phyloP scores from a whole-genome alignment of 2,329 filamentous ascomycete genomes.

The Beauveria bassiana region DNA sequence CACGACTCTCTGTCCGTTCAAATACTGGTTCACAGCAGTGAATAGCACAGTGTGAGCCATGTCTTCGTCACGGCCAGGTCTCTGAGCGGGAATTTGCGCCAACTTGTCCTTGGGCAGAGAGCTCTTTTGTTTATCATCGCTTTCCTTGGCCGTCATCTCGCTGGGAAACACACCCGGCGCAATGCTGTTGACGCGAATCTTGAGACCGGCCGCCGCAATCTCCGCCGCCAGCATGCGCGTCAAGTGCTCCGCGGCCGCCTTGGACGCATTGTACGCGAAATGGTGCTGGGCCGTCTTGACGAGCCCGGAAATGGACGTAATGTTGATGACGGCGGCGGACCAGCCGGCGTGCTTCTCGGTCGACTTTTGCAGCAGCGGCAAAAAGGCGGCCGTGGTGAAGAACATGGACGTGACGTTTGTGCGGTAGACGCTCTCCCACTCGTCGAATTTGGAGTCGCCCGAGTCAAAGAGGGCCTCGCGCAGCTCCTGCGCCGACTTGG shows the following conservation, averaged over 20 bases:
- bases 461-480: conserved; percentile 61
- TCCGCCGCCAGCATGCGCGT: conserved; percentile 57
- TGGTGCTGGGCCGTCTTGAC: conserved; percentile 57
- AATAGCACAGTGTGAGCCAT: conserved; percentile 62
- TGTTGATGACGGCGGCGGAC: conserved; percentile 58
- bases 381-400: conserved; percentile 55
- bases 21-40: conserved; percentile 34
- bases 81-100: conserved; percentile 53
- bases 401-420: conserved; percentile 68
- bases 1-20: conserved; percentile 35
- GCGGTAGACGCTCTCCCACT: conserved; percentile 65
- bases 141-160: conserved; percentile 58
- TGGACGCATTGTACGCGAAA: conserved; percentile 56
- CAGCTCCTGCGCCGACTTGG: conserved; percentile 38
- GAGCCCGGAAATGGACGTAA: conserved; percentile 59
- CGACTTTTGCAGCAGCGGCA: conserved; percentile 51
- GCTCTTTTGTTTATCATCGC: conserved; percentile 47
- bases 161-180: conserved; percentile 65
- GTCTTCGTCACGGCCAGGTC: conserved; percentile 64
- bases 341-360: conserved; percentile 35
- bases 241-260: conserved; percentile 58
- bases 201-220: conserved; percentile 49
- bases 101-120: conserved; percentile 50
- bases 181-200: conserved; percentile 63
- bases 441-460: conserved; percentile 48